Evolutionary conservation across 768 basidiomycete species (phyloP).

Genomic region (Leccinum longicurvipes): DNA sequence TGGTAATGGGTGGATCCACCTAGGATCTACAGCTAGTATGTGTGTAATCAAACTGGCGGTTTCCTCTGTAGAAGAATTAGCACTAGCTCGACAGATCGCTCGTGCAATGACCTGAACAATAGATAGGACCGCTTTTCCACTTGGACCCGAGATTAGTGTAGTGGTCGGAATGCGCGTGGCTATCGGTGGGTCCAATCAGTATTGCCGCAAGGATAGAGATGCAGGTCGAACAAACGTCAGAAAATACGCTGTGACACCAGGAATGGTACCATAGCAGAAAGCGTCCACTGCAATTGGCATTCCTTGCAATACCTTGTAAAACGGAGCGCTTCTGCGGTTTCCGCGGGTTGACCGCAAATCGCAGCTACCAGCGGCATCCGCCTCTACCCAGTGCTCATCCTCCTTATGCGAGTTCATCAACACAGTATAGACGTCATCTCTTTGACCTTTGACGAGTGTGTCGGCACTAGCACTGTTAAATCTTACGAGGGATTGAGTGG

Average conservation of each 20-base stretch:
- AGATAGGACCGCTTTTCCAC: constrained; percentile 92
- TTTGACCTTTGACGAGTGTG: not conserved
- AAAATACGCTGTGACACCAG: constrained; percentile 87
- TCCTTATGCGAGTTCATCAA: constrained; percentile 89
- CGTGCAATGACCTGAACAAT: constrained; percentile 65
- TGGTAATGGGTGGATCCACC: constrained; percentile 87
- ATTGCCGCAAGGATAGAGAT: not conserved
- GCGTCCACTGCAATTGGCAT: constrained; percentile 99
- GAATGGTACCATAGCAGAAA: constrained; percentile 90
- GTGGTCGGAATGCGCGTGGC: constrained; percentile 96
- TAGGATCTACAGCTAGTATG: constrained; percentile 83
- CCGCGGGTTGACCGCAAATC: constrained; percentile 46
- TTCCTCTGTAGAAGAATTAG: constrained; percentile 40
- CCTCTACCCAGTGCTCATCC: constrained; percentile 83
- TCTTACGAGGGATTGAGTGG: not conserved
- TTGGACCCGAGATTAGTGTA: constrained; percentile 87
- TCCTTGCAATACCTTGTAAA: constrained; percentile 93
- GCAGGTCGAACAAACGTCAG: constrained; percentile 57
- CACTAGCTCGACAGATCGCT: not conserved
- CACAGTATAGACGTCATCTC: constrained; percentile 61
- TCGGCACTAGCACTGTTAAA: not conserved
- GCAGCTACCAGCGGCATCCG: constrained; percentile 48
- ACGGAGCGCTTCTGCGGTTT: constrained; percentile 75
- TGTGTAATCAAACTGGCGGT: constrained; percentile 91
- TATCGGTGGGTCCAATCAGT: constrained; percentile 30